Base-by-base conservation (phyloP, 805 yeast species). In the Starmera dryadoides region DNA sequence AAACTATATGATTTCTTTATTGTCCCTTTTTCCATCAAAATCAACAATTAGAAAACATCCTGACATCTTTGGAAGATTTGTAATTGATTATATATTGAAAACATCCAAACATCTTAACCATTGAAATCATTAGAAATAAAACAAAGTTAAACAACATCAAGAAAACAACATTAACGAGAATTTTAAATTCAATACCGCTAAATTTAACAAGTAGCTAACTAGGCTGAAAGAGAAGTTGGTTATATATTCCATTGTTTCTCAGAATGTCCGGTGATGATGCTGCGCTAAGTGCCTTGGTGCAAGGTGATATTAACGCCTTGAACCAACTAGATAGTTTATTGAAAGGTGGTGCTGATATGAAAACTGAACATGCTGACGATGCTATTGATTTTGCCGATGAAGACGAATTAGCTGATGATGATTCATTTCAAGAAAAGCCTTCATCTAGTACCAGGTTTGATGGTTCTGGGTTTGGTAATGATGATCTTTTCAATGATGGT, bases 331-430 rank as follows among this genome's bases (percentile, higher is more conserved):
- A 31, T 19, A 23, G 11, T 12, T 20, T 31, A 15, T 23, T 33
- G 5, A 25, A 25, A 25, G n/a, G 28, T 8, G 39, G 30, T n/a
- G 25, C 14, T 12, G 37, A 29, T 20, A 46, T 49, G 54, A 43
- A 48, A 21, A 74, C 59, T 64, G 71, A 73, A 39, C 98, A 89
- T 59, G 89, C 93, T 1, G 96, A 77, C 6, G 91, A 89, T 58
- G 98, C 98, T 9, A 68, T 88, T 25, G 98, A 91, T 59, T 91
- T 85, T 56, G 96, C 86, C 53, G 96, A 86, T 56, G 94, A 86
- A 52, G 97, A 89, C 48, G 97, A 89, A 59, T 66, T 89, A 36
- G 97, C 97, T 0, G 97, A 89, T 19, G 96, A 89, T 18, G 95
- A 86, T 40, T 51, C 61, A 3, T 68, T 68, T 1, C 69, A 62